These are phyloP conservation scores for Penicillium sp. DNA, from an alignment of 2,329 filamentous ascomycete genomes.

Conservation along the genomic window DNA sequence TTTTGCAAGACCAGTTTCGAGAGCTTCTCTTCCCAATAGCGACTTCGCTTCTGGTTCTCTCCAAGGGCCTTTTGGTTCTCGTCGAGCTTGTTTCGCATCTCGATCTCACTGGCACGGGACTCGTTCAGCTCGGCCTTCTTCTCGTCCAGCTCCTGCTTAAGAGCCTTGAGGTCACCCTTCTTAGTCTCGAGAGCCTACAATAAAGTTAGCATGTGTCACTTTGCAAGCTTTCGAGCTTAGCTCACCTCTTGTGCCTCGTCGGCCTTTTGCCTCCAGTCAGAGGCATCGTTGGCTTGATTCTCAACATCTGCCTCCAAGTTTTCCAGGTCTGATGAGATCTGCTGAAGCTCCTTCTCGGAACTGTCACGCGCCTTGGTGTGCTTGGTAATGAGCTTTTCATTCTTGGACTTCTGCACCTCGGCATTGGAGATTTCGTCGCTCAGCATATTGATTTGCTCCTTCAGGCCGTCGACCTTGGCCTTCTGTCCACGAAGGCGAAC, in stretches of 20 bases:
- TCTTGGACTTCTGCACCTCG: slow-evolving; percentile 87
- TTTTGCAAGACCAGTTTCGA: slow-evolving; percentile 83
- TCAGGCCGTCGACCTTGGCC: slow-evolving; percentile 84
- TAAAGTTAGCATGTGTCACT: slow-evolving; percentile 23
- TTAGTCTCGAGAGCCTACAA: slow-evolving; percentile 69
- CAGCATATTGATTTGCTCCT: slow-evolving; percentile 80
- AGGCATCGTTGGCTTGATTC: slow-evolving; percentile 75
- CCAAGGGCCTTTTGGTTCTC: slow-evolving; percentile 87
- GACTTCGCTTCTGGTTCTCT: slow-evolving; percentile 83
- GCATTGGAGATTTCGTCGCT: slow-evolving; percentile 82
- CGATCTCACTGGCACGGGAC: slow-evolving; percentile 86
- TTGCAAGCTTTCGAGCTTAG: not conserved
- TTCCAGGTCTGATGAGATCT: slow-evolving; percentile 72
- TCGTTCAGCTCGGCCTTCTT: slow-evolving; percentile 86
- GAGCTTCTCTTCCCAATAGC: slow-evolving; percentile 89
- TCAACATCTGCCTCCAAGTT: slow-evolving; percentile 77
- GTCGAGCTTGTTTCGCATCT: slow-evolving; percentile 98
- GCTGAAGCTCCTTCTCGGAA: slow-evolving; percentile 77
- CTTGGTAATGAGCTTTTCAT: slow-evolving; percentile 88
- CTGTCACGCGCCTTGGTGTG: slow-evolving; percentile 81
- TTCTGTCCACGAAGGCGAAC: slow-evolving; percentile 90
- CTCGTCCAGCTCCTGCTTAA: slow-evolving; percentile 86
- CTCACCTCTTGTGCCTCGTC: slow-evolving; percentile 76
- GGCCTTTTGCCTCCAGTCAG: slow-evolving; percentile 71
- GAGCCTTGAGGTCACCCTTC: slow-evolving; percentile 75